Conservation (phyloP, 1,139 yeast species). For the Magnusiomyces suaveolens region DNA sequence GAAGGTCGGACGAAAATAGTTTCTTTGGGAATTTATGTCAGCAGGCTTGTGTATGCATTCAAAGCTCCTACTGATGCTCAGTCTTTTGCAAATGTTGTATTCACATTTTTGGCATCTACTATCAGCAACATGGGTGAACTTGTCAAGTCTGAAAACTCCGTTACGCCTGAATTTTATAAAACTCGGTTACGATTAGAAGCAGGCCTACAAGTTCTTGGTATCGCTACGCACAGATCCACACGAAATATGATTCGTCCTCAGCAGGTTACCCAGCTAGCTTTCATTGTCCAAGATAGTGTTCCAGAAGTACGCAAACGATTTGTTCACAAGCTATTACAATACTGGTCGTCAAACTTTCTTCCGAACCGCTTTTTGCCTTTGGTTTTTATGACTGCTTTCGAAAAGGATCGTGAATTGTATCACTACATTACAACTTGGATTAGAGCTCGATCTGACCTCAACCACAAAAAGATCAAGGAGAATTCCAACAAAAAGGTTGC, state of each 20-base stretch:
- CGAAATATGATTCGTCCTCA: constrained; percentile 45
- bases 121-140: constrained; percentile 80
- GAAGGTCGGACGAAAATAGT: constrained; percentile 35
- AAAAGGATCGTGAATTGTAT: constrained; percentile 47
- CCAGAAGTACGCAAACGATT: constrained; percentile 48
- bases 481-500: constrained; percentile 17
- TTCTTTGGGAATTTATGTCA: constrained; percentile 53
- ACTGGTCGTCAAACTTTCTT: constrained; percentile 43
- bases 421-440: constrained; percentile 62
- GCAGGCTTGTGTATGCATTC: constrained; percentile 45
- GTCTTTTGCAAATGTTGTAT: constrained; percentile 48
- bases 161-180: constrained; percentile 54
- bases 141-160: constrained; percentile 35
- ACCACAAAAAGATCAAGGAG: not conserved
- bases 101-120: constrained; percentile 56
- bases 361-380: constrained; percentile 60
- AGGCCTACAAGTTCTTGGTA: constrained; percentile 53
- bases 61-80: constrained; percentile 33
- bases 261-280: constrained; percentile 45
- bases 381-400: constrained; percentile 67
- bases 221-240: constrained; percentile 49
- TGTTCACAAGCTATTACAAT: constrained; percentile 43
- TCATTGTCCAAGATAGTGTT: constrained; percentile 59
- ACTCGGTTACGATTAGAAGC: constrained; percentile 59
- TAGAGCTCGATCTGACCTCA: constrained; percentile 41